Percentiles rank a stretch among this genome's conserved stretches.
Evolutionary conservation across 495 filamentous ascomycete species (phyloP).

Genomic region (Schizothecium vesticola): DNA sequence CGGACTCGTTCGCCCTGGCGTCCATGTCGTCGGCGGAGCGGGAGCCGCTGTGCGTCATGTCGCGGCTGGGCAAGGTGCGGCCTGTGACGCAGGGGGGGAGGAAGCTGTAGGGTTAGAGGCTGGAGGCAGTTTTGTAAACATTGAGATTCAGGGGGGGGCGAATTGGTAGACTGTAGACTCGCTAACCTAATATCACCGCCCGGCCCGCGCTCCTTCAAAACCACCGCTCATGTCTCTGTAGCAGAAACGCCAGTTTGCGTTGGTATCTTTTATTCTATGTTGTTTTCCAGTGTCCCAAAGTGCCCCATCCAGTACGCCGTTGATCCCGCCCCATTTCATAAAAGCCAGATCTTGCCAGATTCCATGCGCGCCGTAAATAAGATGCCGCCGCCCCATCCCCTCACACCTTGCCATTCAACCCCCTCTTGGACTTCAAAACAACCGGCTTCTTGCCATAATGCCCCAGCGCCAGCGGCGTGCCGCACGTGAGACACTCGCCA

Average conservation of each 20-base stretch:
- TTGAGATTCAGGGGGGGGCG: neutral
- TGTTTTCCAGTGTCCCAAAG: neutral
- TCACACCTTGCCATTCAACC: neutral
- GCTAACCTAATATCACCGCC: neutral
- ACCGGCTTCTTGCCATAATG: slow-evolving; percentile 70
- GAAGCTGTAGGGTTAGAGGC: slow-evolving; percentile 37
- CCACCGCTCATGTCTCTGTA: neutral
- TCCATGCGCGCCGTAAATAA: neutral
- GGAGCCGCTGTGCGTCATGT: slow-evolving; percentile 77
- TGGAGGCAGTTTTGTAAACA: neutral
- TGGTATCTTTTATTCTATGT: neutral
- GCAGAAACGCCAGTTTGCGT: neutral
- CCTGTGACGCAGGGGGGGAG: slow-evolving; percentile 45
- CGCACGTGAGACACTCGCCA: slow-evolving; percentile 84
- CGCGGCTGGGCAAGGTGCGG: slow-evolving; percentile 47
- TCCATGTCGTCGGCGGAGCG: slow-evolving; percentile 76
- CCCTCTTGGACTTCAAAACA: slow-evolving; percentile 34
- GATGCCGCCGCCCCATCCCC: neutral
- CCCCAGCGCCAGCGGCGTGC: slow-evolving; percentile 70
- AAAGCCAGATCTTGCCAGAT: neutral
- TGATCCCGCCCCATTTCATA: neutral
- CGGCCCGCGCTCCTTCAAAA: neutral
- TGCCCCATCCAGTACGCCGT: neutral
- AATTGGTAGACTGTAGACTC: neutral
- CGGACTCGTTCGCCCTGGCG: slow-evolving; percentile 81